Percentiles rank a stretch among this genome's conserved stretches.
Conservation (phyloP, 2,329 filamentous ascomycete genomes). For the Fusarium albosuccineum region DNA sequence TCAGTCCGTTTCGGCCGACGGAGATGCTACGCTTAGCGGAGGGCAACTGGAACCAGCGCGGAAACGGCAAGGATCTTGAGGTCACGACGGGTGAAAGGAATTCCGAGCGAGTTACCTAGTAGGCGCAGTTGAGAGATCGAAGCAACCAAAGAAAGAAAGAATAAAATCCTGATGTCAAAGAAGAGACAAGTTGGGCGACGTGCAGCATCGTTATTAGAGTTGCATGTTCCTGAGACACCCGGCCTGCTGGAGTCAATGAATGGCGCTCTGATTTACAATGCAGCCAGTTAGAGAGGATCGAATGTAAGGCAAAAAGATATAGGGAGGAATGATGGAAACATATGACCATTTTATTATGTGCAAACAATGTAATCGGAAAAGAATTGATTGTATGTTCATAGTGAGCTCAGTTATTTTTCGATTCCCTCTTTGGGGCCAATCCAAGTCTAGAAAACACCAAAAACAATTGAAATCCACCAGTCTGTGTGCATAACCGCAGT, state of each 20-base stretch:
- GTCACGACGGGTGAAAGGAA: constrained; percentile 4
- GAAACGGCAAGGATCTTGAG: constrained; percentile 6
- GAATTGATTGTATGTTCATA: not conserved
- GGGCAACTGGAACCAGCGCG: constrained; percentile 14
- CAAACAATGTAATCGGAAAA: not conserved
- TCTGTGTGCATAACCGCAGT: constrained; percentile 19
- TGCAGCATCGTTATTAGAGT: constrained; percentile 4
- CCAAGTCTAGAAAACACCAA: constrained; percentile 34
- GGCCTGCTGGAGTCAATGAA: not conserved
- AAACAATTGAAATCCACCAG: constrained; percentile 18
- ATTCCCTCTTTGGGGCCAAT: constrained; percentile 19
- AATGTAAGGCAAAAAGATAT: not conserved
- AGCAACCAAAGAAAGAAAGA: not conserved
- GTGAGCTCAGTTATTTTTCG: constrained; percentile 14
- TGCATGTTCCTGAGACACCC: constrained; percentile 4
- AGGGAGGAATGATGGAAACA: not conserved
- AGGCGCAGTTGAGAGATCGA: not conserved
- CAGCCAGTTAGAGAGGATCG: not conserved
- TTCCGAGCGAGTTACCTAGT: not conserved
- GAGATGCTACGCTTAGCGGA: constrained; percentile 29
- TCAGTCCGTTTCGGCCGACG: constrained; percentile 21
- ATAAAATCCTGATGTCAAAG: not conserved
- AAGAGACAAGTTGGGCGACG: constrained; percentile 3
- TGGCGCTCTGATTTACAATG: not conserved
- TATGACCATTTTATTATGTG: not conserved